A percentile compares a stretch with the other conserved stretches of the same genome.
Conservation (phyloP, 164 flowering plant genomes). For the Chimonanthus salicifolius region DNA sequence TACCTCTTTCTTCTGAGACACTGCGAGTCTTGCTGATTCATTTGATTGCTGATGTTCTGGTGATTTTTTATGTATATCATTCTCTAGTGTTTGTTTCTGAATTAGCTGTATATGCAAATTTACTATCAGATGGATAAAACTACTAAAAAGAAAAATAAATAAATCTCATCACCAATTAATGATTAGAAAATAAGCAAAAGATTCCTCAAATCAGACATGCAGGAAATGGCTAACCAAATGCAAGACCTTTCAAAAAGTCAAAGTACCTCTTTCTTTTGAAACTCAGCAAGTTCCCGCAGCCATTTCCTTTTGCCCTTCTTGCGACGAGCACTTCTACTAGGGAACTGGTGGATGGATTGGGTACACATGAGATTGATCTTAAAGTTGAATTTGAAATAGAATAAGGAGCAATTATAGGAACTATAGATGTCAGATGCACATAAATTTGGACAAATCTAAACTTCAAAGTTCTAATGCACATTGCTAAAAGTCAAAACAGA, state of each 20-base stretch:
- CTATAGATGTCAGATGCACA: background rate
- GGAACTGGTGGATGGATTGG: conserved; percentile 33
- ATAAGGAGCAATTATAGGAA: background rate
- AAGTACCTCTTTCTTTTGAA: conserved; percentile 38
- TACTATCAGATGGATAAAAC: background rate
- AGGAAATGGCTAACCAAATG: background rate
- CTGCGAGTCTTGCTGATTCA: background rate
- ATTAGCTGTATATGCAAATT: conserved; percentile 23
- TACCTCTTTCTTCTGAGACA: too few relatives aligned
- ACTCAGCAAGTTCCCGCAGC: conserved; percentile 45
- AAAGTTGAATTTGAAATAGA: background rate
- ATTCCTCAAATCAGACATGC: background rate
- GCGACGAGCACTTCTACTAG: conserved; percentile 86
- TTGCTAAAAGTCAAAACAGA: background rate
- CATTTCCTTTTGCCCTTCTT: conserved; percentile 73
- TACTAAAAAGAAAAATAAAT: background rate
- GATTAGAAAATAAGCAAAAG: background rate
- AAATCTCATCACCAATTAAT: too few relatives aligned
- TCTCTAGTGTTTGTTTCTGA: conserved; percentile 20
- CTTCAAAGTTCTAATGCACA: background rate
- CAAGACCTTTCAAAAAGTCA: conserved; percentile 1
- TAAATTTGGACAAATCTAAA: background rate
- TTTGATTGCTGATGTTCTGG: conserved; percentile 23
- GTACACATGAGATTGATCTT: conserved; percentile 7
- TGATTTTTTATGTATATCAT: conserved; percentile 7